Base-by-base conservation (phyloP, 805 yeast genomes). In the Cyberlindnera maclurae region DNA sequence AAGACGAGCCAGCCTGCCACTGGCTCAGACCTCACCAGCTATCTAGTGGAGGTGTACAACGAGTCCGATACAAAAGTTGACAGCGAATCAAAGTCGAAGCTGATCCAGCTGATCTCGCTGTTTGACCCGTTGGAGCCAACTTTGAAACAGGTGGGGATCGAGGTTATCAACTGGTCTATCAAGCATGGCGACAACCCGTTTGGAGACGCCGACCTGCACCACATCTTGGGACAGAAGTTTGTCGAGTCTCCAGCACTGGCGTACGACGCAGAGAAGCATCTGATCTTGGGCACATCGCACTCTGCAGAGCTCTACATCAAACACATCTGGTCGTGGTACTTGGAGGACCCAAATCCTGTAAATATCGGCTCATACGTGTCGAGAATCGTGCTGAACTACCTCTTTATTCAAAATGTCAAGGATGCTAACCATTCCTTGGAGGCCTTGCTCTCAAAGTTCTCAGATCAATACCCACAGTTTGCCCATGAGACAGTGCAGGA, bases 191-290 rank as follows among this genome's bases (percentile, higher is more conserved):
- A 64, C 0, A 64, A 62, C 38, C 72, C 72, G 39, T 72, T 73
- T 45, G 96, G 96, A 4, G 95, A 87, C 54, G 72, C 82, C 6
- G 77, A 75, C 33, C 64, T 93, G 40, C 87, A 86, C 54, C 79
- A 79, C 47, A 69, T 80, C 10, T 68, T 87, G 43, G 96, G 96
- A 3, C 59, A 68, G 27, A 78, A 84, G 55, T 65, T 86, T 36
- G 60, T 77, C 37, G 66, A 65, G 24, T 48, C 55, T 28, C 66
- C 64, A 15, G 75, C 71, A 35, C 52, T 70, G 40, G 71, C 70
- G 27, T 70, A 76, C 39, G 79, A 77, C 39, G 84, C 89, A n/a
- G 94, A 84, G 59, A 70, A 75, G 51, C 83, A 81, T 52, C 65
- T 84, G 45, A 63, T 84, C 12, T 63, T 79, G 45, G 94, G 95